Evolutionary conservation across 208 protist genomes (phyloP), one percentile per base, ranked within the genome.

Genomic region (Trypanosoma conorhini): DNA sequence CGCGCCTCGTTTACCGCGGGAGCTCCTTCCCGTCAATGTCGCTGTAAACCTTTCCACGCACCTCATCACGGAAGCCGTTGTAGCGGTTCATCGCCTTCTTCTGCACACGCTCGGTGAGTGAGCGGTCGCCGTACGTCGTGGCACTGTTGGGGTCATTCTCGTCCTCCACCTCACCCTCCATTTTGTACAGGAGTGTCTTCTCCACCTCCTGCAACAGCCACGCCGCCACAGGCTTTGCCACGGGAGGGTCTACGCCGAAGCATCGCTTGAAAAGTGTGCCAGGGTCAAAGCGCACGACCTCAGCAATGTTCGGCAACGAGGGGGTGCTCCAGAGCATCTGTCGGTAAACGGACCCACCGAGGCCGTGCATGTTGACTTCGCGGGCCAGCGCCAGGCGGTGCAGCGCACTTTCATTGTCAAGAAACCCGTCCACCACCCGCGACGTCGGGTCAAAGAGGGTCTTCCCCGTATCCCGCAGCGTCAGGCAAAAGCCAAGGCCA

Each of bases 61-160:
- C 68, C 30, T 96, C 88, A 61, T 94, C 85, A 17, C 91, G 81
- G 56, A 96, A 96, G 9, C 74, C 79, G 75, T 92, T 90, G 67
- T 93, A 93, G 0, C 91, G 79, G 64, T 96, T 96, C 91, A 96
- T 96, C 33, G 91, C 91, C 82, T 94, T 96, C 61, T 94, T 93
- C 82, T 93, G 87, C 63, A 96, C 88, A 0, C 91, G 79, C 69
- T 91, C 88, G 5, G 83, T 91, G 35, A 95, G 67, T 5, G 83
- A 89, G 19, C 87, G 85, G 58, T 95, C 87, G 8, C 87, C 89
- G 51, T 91, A 92, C 35, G 84, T 96, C 33, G 87, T 91, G n/a
- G 85, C 86, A 75, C 86, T 92, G 81, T 92, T 90, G 35, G 87
- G 91, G 31, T 96, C 91, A 60, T 96, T 96, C 70, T 96, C 91